Evolutionary conservation across 164 flowering plant species (phyloP).

Genomic region (Tetrastigma voinierianum): DNA sequence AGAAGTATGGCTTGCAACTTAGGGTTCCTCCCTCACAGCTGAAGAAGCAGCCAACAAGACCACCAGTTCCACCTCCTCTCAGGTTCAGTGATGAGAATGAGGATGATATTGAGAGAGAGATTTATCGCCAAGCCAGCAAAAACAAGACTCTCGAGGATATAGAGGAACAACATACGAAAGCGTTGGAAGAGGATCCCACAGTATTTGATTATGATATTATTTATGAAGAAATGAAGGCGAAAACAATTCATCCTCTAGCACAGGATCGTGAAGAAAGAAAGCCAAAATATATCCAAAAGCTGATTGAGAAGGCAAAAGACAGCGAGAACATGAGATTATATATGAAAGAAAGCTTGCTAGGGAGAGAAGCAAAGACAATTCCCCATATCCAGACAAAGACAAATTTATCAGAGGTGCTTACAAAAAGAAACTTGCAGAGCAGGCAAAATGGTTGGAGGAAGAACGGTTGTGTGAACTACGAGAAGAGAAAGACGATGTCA

Average conservation of each 20-base stretch:
- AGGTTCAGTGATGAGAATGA: constrained; percentile 62
- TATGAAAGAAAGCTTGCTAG: constrained; percentile 74
- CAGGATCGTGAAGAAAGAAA: constrained; percentile 69
- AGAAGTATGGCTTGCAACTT: constrained; percentile 77
- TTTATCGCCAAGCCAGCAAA: constrained; percentile 79
- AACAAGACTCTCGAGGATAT: constrained; percentile 67
- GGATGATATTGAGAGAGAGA: constrained; percentile 70
- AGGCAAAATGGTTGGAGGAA: constrained; percentile 73
- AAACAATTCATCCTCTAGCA: constrained; percentile 39
- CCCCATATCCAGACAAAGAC: constrained; percentile 72
- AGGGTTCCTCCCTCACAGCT: constrained; percentile 56
- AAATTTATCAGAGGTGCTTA: constrained; percentile 83
- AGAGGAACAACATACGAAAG: constrained; percentile 91
- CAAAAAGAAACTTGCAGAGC: constrained; percentile 82
- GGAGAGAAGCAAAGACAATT: constrained; percentile 77
- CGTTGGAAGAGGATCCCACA: constrained; percentile 87
- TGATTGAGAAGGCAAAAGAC: constrained; percentile 67
- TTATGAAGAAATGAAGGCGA: constrained; percentile 83
- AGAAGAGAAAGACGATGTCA: constrained; percentile 76
- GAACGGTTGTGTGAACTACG: constrained; percentile 54
- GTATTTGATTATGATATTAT: constrained; percentile 92
- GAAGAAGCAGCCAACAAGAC: constrained; percentile 44
- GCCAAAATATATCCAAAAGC: constrained; percentile 58
- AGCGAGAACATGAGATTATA: constrained; percentile 64
- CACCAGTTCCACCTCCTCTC: constrained; percentile 39